Conservation (phyloP, 2,329 filamentous ascomycete species). For the Seiridium cupressi region DNA sequence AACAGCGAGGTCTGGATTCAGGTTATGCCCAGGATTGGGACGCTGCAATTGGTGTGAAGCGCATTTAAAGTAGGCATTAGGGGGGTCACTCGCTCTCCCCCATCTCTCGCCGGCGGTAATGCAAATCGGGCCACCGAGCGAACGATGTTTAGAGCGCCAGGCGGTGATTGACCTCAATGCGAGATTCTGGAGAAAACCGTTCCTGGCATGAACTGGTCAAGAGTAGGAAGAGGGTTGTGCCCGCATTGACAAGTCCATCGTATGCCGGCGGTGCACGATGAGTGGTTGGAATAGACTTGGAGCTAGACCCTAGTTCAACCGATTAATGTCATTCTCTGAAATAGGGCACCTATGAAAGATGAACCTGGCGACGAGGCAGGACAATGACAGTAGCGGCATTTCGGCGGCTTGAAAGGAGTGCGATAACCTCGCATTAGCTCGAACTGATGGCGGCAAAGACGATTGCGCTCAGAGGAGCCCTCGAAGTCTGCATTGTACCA, state of each 20-base stretch:
- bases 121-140: neutral
- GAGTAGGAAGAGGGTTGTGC: neutral
- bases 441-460: too few species aligned
- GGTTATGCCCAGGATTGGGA: neutral
- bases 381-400: neutral
- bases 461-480: too few species aligned
- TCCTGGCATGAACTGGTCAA: neutral
- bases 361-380: neutral
- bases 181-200: neutral
- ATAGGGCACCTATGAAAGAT: neutral
- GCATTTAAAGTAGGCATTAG: conserved; percentile 1
- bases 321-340: neutral
- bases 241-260: conserved; percentile 7
- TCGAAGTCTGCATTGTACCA: too few species aligned
- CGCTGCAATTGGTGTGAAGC: neutral
- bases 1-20: neutral
- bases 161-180: neutral
- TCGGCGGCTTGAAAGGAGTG: too few species aligned
- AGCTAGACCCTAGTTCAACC: neutral
- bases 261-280: conserved; percentile 10
- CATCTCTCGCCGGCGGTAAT: neutral
- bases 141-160: neutral
- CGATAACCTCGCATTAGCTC: too few species aligned
- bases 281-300: neutral
- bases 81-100: neutral